These are phyloP conservation scores for Apiospora arundinis DNA, from an alignment of 2,329 filamentous ascomycete species.

Conservation along the genomic window DNA sequence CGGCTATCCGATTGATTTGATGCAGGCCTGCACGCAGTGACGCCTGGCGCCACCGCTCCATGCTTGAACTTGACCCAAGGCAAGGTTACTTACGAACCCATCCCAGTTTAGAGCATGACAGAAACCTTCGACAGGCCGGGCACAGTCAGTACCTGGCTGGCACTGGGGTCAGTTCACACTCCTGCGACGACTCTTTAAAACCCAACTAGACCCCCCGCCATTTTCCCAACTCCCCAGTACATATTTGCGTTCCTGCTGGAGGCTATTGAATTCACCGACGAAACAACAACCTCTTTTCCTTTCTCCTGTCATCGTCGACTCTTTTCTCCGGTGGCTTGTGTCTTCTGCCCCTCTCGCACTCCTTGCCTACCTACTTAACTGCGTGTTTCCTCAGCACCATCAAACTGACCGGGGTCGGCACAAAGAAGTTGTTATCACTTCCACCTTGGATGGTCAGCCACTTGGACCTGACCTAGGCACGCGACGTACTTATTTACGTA, in stretches of 20 bases:
- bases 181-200: slow-evolving; percentile 9
- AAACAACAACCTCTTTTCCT: not conserved
- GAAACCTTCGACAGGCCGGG: not conserved
- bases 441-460: not conserved
- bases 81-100: slow-evolving; percentile 10
- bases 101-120: slow-evolving; percentile 16
- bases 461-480: not conserved
- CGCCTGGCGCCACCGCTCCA: slow-evolving; percentile 16
- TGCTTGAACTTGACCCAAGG: not conserved
- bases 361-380: not conserved
- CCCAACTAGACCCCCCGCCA: slow-evolving; percentile 13
- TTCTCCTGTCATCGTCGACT: not conserved
- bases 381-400: not conserved
- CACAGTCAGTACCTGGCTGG: slow-evolving; percentile 15
- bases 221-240: not conserved
- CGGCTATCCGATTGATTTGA: slow-evolving; percentile 13
- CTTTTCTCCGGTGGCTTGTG: not conserved
- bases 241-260: slow-evolving; percentile 4
- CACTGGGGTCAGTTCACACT: not conserved
- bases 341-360: not conserved
- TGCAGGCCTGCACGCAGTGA: not conserved
- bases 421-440: not conserved
- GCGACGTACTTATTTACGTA: not conserved
- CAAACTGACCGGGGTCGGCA: not conserved
- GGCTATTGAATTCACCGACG: not conserved